Base-by-base conservation (phyloP, 768 basidiomycete genomes). In the Astraeus odoratus region DNA sequence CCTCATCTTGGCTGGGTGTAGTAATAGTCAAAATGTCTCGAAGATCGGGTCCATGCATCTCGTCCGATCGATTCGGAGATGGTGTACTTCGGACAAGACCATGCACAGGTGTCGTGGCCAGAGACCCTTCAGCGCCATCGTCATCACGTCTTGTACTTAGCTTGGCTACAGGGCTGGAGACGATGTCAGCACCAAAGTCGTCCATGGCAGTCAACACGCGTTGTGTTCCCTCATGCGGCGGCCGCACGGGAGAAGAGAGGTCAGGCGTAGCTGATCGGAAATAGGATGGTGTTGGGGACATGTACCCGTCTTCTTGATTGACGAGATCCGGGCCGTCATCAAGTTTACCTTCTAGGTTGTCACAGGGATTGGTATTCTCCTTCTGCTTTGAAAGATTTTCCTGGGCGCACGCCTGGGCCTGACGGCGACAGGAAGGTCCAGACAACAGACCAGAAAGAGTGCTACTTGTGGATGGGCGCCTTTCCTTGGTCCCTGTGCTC, bases 261-360 rank as follows among this genome's bases (percentile, higher is more conserved):
- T 84, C 77, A 20, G 73, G 73, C 29, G 80, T 81, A 49, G 69
- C 68, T 48, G 63, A 65, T 40, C 71, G 72, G 50, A 59, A 55
- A 51, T 72, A 67, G 19, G 78, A 78, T 38, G 75, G 66, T 8
- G 76, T 66, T 13, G 86, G 86, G n/a, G 87, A 87, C 43, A 85
- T 70, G 62, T 90, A 91, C 13, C 88, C 87, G 49, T 86, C 86
- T 57, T 90, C 88, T 64, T 87, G 87, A 56, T 72, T 69, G 13
- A 86, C 77, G 8, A 53, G 56, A 42, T 77, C 70, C 26, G 58
- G 53, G 37, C 48, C 55, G 20, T 70, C 60, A 24, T 69, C 64
- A 7, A 67, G 65, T 47, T 76, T 67, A 30, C 67, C 63, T 46
- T 72, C 71, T 46, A 66, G 60, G 42, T 68, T 65, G 18, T 54